Base-by-base conservation (phyloP, 2,329 filamentous ascomycete species). In the Hypomyces perniciosus region DNA sequence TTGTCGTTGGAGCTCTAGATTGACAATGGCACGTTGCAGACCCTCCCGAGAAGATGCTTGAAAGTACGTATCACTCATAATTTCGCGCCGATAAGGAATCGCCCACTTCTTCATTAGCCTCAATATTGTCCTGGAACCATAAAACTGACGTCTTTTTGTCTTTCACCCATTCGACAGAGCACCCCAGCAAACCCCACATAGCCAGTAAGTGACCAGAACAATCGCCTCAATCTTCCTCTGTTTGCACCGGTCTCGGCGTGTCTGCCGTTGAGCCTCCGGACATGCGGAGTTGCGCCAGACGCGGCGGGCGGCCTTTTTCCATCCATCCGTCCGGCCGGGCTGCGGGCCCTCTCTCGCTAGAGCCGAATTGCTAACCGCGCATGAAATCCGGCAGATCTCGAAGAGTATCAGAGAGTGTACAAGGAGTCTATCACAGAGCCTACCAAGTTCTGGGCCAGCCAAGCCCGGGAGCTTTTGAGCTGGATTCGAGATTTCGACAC, bases 401-500 rank as follows among this genome's bases (percentile, higher is more conserved):
- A 86, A 56, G 80, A 86, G 60, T 87, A 87, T 69, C 78, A 85
- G 64, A 73, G 74, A 63, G 68, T 86, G 52, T 86, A 87, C 76
- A 77, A 84, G 65, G 80, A 99, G 74, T 99, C 93, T 44, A 96
- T 99, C 67, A 85, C 85, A 61, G 77, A 93, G 61, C 92, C 93
- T 45, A 76, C 91, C 57, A 84, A 86, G 69, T 99, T 97, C 77
- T 99, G 92, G 91, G 90, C 78, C 55, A 80, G 79, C 58, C 78
- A 86, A 68, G 93, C 91, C 45, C 88, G 90, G 57, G 90, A 97
- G 63, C 83, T 96, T 49, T 80, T 99, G 60, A 85, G 86, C 46
- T 99, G 93, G 88, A 84, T 90, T 59, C 81, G 80, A 59, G 92
- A 97, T 66, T 99, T 99, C 72, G 75, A 95, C 69, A 97, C 91